Base-by-base conservation (phyloP, 306 rosid genomes). In the Rosa persica region DNA sequence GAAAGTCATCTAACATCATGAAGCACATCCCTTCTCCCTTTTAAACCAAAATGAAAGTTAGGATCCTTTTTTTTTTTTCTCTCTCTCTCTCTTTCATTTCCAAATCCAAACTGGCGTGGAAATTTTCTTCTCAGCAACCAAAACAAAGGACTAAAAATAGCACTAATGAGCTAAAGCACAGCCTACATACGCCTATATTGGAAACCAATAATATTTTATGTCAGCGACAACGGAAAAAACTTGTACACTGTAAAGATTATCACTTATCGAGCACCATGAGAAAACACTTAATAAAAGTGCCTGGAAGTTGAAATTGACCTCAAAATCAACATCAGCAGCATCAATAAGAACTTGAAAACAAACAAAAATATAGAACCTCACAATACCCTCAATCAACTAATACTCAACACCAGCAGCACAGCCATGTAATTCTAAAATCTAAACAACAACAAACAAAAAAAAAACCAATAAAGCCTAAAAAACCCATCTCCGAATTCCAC, bases 401-500 rank as follows among this genome's bases (percentile, higher is more conserved):
- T 4, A 23, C 42, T 74, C 19, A 15, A 74, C 25, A 57, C 10
- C 16, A 54, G 51, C 39, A 48, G n/a, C 64, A 54, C 38, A 78
- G 74, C 39, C 52, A 58, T 6, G 20, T 12, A 44, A 49, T 64
- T 78, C 20, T 75, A 47, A 44, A 5, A 6, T 57, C 49, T 68
- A 8, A 16, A 23, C 6, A 11, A 12, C 7, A 61, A n/a, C 16
- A 27, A 23, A n/a, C 9, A 5, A 82, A 12, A 61, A 51, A 62
- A 20, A 6, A 27, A 57, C 30, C 11, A 17, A 43, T 30, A 3
- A 30, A 30, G 34, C 62, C 8, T 48, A 22, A 44, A 70, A 3
- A 54, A 58, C 71, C 76, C 54, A 77, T 46, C 51, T 30, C 51
- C 47, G 40, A 57, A 49, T 30, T 72, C 83, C 46, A 43, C 70